A percentile compares a stretch with the other conserved stretches of the same genome.
phyloP scores from a whole-genome alignment of 2,329 filamentous ascomycete species.

The Fusarium illudens region DNA sequence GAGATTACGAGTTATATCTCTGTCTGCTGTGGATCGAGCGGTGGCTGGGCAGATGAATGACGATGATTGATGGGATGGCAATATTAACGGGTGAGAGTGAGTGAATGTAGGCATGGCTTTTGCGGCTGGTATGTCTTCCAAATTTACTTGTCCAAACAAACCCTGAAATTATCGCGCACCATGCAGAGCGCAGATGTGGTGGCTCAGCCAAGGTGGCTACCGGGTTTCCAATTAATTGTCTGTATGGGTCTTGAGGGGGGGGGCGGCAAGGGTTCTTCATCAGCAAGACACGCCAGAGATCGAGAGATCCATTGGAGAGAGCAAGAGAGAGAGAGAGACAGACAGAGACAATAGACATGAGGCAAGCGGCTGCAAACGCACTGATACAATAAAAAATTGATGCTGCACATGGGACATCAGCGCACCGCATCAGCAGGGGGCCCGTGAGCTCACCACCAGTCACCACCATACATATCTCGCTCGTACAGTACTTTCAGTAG shows the following conservation, averaged over 20 bases:
- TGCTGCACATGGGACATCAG: constrained; percentile 21
- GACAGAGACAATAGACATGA: neutral
- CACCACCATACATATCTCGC: too few relatives aligned
- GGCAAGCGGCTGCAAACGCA: neutral
- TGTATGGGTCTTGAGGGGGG: neutral
- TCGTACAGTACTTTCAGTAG: neutral
- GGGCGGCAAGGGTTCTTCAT: neutral
- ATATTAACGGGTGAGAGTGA: neutral
- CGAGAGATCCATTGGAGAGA: neutral
- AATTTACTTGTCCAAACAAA: neutral
- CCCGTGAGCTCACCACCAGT: neutral
- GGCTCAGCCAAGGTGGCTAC: neutral
- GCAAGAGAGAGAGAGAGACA: neutral
- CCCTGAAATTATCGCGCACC: neutral
- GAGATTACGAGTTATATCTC: neutral
- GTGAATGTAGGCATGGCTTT: neutral
- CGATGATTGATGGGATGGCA: neutral
- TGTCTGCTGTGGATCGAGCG: neutral
- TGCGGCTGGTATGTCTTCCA: neutral
- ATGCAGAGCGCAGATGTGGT: neutral
- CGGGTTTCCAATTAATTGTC: neutral
- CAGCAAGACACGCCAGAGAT: neutral
- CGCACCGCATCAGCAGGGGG: constrained; percentile 23
- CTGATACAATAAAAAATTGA: neutral
- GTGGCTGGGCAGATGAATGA: neutral